These are phyloP conservation scores for Domatiomyces catenatus DNA, from an alignment of 2,329 filamentous ascomycete species.

Conservation along the genomic window DNA sequence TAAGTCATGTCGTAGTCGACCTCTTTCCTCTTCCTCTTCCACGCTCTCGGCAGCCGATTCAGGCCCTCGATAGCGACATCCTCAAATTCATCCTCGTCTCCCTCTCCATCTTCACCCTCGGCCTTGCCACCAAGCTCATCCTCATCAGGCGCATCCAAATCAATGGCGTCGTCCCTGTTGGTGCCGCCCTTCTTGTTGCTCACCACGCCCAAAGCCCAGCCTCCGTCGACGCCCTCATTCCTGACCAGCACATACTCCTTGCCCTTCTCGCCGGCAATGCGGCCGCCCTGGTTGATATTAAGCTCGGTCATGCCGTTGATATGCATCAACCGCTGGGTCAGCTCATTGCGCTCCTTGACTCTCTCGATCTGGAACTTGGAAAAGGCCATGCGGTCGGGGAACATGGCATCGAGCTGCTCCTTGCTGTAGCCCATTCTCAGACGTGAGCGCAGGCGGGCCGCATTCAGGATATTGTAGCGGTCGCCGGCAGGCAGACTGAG, in stretches of 20 bases:
- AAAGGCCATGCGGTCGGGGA: constrained; percentile 93
- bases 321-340: constrained; percentile 89
- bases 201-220: constrained; percentile 90
- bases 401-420: constrained; percentile 91
- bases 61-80: constrained; percentile 83
- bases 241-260: constrained; percentile 93
- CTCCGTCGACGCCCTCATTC: constrained; percentile 86
- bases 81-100: constrained; percentile 69
- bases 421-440: constrained; percentile 93
- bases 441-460: constrained; percentile 71
- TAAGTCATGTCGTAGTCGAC: constrained; percentile 25
- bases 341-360: constrained; percentile 78
- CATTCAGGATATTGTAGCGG: constrained; percentile 94
- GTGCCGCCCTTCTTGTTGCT: constrained; percentile 61
- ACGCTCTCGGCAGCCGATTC: constrained; percentile 60
- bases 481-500: constrained; percentile 76
- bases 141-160: constrained; percentile 51
- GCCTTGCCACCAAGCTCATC: constrained; percentile 31
- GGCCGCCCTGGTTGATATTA: constrained; percentile 39
- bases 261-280: constrained; percentile 56
- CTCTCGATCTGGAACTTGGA: constrained; percentile 92
- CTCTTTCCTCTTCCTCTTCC: constrained; percentile 23
- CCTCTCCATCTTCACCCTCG: constrained; percentile 18
- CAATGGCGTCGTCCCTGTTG: constrained; percentile 73
- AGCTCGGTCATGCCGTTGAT: constrained; percentile 76